Percentiles rank a stretch among this genome's conserved stretches.
Conservation (phyloP, 495 filamentous ascomycete species). For the Melanomma pulvis-pyrius region DNA sequence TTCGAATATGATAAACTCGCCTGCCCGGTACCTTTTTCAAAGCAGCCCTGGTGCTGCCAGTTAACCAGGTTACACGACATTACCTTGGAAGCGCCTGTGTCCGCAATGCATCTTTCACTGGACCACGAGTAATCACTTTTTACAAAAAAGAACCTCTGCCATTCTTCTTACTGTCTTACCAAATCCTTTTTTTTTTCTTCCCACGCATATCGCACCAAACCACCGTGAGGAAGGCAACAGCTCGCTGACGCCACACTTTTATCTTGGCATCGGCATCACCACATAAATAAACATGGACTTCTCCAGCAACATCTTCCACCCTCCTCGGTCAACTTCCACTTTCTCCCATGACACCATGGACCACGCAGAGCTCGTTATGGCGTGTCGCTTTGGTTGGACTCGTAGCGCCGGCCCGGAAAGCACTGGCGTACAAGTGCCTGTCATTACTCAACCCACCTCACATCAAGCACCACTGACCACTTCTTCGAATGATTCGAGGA, state of each 20-base stretch:
- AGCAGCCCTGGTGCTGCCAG: not conserved
- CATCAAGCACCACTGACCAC: not conserved
- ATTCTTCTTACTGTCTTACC: conserved; percentile 8
- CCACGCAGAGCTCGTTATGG: conserved; percentile 21
- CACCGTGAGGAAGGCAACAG: conserved; percentile 10
- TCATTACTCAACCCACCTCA: not conserved
- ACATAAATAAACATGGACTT: conserved; percentile 19
- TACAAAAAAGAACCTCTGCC: not conserved
- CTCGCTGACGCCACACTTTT: conserved; percentile 14
- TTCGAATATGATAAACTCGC: not conserved
- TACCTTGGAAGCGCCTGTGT: not conserved
- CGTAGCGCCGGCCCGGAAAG: conserved; percentile 1
- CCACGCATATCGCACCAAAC: not conserved
- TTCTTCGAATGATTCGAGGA: not conserved
- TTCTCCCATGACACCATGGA: conserved; percentile 21
- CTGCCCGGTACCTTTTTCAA: not conserved
- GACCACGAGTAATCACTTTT: not conserved
- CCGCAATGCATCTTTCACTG: conserved; percentile 2
- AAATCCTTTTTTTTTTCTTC: not conserved
- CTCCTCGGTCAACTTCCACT: not conserved
- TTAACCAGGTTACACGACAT: not conserved
- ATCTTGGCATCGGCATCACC: not conserved
- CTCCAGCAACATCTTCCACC: conserved; percentile 12
- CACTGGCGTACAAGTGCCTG: not conserved
- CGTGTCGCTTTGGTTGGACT: conserved; percentile 31